A percentile compares a stretch with the other conserved stretches of the same genome.
Evolutionary conservation across 108 stramenopile species (phyloP).

Genomic region (Aurantiochytrium sp.): DNA sequence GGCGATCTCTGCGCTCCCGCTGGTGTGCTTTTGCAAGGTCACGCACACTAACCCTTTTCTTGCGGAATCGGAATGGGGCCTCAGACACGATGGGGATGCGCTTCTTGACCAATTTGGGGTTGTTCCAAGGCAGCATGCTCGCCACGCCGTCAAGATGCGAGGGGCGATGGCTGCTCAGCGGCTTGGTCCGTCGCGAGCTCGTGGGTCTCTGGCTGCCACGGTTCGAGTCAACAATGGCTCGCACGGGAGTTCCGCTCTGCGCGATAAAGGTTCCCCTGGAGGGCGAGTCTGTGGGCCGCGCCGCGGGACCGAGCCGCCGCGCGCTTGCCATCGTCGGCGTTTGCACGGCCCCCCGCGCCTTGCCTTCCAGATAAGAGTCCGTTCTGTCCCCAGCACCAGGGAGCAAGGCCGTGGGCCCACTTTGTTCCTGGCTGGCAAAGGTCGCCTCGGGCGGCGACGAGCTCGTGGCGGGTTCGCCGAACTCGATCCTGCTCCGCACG

Average conservation of each 20-base stretch:
- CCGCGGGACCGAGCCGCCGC: not conserved
- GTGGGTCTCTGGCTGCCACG: not conserved
- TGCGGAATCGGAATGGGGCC: not conserved
- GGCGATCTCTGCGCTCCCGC: not conserved
- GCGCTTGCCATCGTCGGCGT: not conserved
- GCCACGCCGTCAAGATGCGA: not conserved
- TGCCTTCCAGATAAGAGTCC: not conserved
- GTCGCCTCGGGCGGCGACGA: too few relatives aligned
- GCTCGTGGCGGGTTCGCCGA: too few relatives aligned
- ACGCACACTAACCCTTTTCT: slow-evolving; percentile 13
- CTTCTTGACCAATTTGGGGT: not conserved
- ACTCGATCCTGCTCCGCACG: too few relatives aligned
- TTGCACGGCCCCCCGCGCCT: not conserved
- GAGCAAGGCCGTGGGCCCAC: too few relatives aligned
- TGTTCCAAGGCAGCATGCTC: slow-evolving; percentile 25
- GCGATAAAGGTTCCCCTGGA: not conserved
- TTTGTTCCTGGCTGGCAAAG: too few relatives aligned
- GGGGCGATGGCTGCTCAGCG: not conserved
- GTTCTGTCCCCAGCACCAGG: too few relatives aligned
- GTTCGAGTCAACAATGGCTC: not conserved
- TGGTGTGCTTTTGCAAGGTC: slow-evolving; percentile 29
- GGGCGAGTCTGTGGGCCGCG: not conserved
- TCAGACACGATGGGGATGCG: slow-evolving; percentile 25
- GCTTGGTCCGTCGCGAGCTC: not conserved
- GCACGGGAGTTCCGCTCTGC: not conserved